Percentiles rank a stretch among this genome's conserved stretches.
These are phyloP conservation scores for Aspergillus pseudonomiae DNA, from an alignment of 2,329 filamentous ascomycete species.

Conservation along the genomic window DNA sequence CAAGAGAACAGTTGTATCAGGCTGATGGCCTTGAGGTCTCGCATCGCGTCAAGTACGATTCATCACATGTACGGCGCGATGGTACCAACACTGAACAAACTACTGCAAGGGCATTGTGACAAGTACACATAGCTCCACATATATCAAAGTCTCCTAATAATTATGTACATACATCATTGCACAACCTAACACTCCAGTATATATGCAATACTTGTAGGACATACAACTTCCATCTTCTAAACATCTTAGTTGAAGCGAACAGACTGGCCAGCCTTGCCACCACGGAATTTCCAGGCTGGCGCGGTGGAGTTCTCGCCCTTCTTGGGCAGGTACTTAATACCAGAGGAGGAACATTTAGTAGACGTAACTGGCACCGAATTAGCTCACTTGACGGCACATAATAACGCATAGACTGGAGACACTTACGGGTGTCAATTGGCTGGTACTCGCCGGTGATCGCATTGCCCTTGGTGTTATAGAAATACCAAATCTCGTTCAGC, in stretches of 20 bases:
- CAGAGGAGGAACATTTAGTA: slow-evolving; percentile 63
- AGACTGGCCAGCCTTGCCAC: background rate
- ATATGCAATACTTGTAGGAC: background rate
- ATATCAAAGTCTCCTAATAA: background rate
- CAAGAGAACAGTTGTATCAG: background rate
- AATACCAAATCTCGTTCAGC: slow-evolving; percentile 61
- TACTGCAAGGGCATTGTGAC: background rate
- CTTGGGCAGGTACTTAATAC: slow-evolving; percentile 69
- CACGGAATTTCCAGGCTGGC: background rate
- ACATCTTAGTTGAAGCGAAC: slow-evolving; percentile 2
- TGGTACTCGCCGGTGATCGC: slow-evolving; percentile 65
- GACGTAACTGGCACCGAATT: slow-evolving; percentile 30
- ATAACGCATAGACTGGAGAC: background rate
- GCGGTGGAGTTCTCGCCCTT: slow-evolving; percentile 6
- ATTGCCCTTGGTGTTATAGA: slow-evolving; percentile 56
- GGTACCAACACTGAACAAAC: background rate
- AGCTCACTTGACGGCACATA: background rate
- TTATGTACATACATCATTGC: slow-evolving; percentile 2
- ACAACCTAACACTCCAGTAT: background rate
- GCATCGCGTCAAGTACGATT: background rate
- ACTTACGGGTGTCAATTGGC: slow-evolving; percentile 53
- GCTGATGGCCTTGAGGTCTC: background rate
- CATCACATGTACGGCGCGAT: background rate
- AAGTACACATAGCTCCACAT: background rate
- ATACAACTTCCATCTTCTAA: background rate